A percentile compares a stretch with the other conserved stretches of the same genome.
Conservation (phyloP, 2,329 filamentous ascomycete species). For the Phialocephala subalpina region DNA sequence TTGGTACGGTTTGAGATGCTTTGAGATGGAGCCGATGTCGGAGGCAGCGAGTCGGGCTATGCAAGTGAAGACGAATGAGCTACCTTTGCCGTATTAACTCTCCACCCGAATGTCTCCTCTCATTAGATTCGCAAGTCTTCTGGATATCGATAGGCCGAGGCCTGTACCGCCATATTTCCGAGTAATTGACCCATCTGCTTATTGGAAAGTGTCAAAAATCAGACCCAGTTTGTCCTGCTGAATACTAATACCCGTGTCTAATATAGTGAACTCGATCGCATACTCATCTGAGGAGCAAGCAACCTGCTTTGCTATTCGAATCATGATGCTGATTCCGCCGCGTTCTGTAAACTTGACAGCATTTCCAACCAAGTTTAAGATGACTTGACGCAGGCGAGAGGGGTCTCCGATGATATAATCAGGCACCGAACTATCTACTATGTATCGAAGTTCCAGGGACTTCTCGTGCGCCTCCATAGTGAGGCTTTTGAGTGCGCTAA, state of each 20-base stretch:
- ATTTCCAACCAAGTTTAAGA: slow-evolving; percentile 95
- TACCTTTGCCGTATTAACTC: slow-evolving; percentile 89
- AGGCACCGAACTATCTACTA: slow-evolving; percentile 90
- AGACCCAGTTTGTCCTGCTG: slow-evolving; percentile 93
- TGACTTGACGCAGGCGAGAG: slow-evolving; percentile 95
- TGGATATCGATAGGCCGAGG: slow-evolving; percentile 92
- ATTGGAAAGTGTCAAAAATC: slow-evolving; percentile 99
- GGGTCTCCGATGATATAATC: slow-evolving; percentile 97
- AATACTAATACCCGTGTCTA: slow-evolving; percentile 96
- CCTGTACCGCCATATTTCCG: slow-evolving; percentile 96
- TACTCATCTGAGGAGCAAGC: slow-evolving; percentile 79
- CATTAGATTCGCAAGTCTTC: slow-evolving; percentile 94
- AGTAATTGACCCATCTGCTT: slow-evolving; percentile 96
- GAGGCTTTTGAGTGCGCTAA: slow-evolving; percentile 97
- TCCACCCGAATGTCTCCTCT: slow-evolving; percentile 96
- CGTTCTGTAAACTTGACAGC: slow-evolving; percentile 99
- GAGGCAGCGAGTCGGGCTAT: slow-evolving; percentile 84
- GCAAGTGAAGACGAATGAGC: slow-evolving; percentile 96
- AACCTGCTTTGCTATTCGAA: slow-evolving; percentile 73
- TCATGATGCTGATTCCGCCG: slow-evolving; percentile 94
- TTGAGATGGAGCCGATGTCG: slow-evolving; percentile 79
- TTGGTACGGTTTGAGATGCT: slow-evolving; percentile 88
- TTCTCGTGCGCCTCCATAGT: slow-evolving; percentile 98
- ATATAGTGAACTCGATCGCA: slow-evolving; percentile 93
- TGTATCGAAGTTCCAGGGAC: slow-evolving; percentile 89